Evolutionary conservation across 192 early-diverging fungal genomes (phyloP).

Genomic region (Linnemannia exigua): DNA sequence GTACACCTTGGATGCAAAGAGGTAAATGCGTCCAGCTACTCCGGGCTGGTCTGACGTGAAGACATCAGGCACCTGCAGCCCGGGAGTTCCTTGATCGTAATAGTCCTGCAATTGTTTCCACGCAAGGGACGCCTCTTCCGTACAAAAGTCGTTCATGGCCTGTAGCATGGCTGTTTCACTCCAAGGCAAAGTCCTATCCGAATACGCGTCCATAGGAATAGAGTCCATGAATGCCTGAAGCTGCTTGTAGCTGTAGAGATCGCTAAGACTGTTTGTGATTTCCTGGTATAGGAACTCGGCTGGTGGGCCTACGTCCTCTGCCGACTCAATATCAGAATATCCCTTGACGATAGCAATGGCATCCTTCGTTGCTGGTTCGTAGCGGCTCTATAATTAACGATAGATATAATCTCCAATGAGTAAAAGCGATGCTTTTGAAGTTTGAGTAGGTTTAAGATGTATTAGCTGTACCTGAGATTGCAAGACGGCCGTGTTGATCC

Average conservation of each 20-base stretch:
- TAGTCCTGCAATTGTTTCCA: conserved; percentile 40
- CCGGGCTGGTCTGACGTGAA: conserved; percentile 18
- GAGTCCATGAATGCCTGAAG: conserved; percentile 48
- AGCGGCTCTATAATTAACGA: conserved; percentile 22
- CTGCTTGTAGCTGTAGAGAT: conserved; percentile 40
- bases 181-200: conserved; percentile 36
- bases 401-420: not conserved
- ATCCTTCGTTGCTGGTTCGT: conserved; percentile 39
- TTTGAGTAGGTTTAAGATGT: not conserved
- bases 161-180: conserved; percentile 25
- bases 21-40: conserved; percentile 19
- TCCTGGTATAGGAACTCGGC: conserved; percentile 37
- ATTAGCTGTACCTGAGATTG: conserved; percentile 36
- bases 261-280: conserved; percentile 31
- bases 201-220: conserved; percentile 18
- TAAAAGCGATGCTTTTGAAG: not conserved
- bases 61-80: not conserved
- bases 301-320: conserved; percentile 16
- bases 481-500: conserved; percentile 44
- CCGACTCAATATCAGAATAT: not conserved
- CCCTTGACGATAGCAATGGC: conserved; percentile 20
- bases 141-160: conserved; percentile 30
- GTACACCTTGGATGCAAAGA: conserved; percentile 42
- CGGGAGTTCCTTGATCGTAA: conserved; percentile 7
- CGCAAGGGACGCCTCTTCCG: conserved; percentile 18